These are phyloP conservation scores for Thelephora terrestris DNA, from an alignment of 1,284 basidiomycete genomes.

Conservation along the genomic window DNA sequence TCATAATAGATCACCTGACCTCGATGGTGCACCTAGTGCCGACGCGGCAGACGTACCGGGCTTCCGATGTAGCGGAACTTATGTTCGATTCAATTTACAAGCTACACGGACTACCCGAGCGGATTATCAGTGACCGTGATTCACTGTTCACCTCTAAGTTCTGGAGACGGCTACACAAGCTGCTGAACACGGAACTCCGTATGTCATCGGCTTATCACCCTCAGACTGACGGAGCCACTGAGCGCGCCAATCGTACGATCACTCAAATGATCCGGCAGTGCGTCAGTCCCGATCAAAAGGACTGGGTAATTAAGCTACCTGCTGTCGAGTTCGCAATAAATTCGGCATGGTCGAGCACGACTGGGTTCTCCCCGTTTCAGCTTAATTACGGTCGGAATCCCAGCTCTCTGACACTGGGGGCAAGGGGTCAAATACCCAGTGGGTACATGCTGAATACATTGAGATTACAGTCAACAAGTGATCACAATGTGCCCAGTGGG, in stretches of 20 bases:
- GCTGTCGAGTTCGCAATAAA: too few relatives aligned
- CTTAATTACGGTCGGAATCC: too few relatives aligned
- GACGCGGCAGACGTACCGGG: slow-evolving; percentile 18
- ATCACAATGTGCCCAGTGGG: too few relatives aligned
- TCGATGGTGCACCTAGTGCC: slow-evolving; percentile 25
- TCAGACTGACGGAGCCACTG: too few relatives aligned
- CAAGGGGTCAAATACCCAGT: too few relatives aligned
- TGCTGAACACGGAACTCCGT: slow-evolving; percentile 24
- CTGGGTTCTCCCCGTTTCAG: too few relatives aligned
- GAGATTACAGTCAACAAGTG: too few relatives aligned
- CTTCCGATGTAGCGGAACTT: slow-evolving; percentile 28
- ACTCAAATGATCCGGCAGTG: slow-evolving; percentile 28
- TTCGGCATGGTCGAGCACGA: too few relatives aligned
- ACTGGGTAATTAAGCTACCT: too few relatives aligned
- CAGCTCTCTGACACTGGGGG: too few relatives aligned
- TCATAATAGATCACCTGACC: slow-evolving; percentile 26
- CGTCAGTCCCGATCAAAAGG: slow-evolving; percentile 23
- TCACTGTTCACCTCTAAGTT: too few relatives aligned
- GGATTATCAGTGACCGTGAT: slow-evolving; percentile 34
- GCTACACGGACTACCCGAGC: slow-evolving; percentile 29
- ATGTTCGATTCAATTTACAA: slow-evolving; percentile 27
- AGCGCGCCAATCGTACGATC: slow-evolving; percentile 29
- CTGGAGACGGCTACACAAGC: slow-evolving; percentile 28
- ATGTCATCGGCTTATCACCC: slow-evolving; percentile 34
- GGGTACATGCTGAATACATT: too few relatives aligned